Evolutionary conservation across 495 filamentous ascomycete genomes (phyloP).

Genomic region (Bacidia rubella): DNA sequence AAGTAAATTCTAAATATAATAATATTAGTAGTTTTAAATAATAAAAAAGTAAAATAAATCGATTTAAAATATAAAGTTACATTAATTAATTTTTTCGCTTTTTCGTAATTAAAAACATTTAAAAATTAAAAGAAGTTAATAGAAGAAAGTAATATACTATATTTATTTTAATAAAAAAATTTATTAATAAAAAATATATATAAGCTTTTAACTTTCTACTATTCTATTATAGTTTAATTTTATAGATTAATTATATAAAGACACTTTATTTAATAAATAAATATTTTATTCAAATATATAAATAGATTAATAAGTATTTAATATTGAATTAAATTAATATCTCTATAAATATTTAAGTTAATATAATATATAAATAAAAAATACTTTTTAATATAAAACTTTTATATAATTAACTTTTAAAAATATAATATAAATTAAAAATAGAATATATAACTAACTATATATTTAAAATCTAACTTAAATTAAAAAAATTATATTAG

Average conservation of each 20-base stretch:
- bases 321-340: background rate
- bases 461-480: background rate
- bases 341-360: background rate
- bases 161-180: background rate
- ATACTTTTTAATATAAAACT: too few species aligned
- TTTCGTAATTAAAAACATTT: background rate
- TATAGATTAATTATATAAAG: background rate
- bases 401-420: background rate
- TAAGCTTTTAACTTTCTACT: background rate
- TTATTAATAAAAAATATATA: constrained; percentile 3
- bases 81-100: background rate
- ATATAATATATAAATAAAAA: too few species aligned
- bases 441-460: background rate
- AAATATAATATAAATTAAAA: too few species aligned
- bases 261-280: background rate
- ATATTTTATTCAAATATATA: background rate
- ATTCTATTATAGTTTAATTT: background rate
- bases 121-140: background rate
- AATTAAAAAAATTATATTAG: too few species aligned
- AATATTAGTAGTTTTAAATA: background rate
- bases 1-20: background rate
- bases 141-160: background rate
- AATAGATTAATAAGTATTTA: background rate
- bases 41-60: background rate
- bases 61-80: background rate